Evolutionary conservation across 2,329 filamentous ascomycete genomes (phyloP).

Genomic region (Colletotrichum viniferum): DNA sequence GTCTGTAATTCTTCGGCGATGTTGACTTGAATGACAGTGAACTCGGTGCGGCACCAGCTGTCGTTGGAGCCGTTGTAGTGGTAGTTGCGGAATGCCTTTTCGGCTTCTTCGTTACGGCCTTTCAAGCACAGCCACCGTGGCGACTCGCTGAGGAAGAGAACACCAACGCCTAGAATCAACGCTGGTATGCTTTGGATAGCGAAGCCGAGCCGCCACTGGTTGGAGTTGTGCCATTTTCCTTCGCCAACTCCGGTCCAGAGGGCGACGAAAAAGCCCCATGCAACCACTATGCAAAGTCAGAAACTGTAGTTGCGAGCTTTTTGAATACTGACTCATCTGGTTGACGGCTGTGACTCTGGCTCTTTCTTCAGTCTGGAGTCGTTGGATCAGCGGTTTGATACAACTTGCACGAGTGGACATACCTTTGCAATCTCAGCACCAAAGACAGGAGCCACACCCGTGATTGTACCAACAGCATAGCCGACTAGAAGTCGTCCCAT

Average conservation of each 20-base stretch:
- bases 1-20: conserved; percentile 36
- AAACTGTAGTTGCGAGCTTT: no score
- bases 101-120: conserved; percentile 39
- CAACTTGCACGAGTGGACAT: background rate
- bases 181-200: conserved; percentile 40
- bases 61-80: conserved; percentile 39
- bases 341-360: conserved; percentile 44
- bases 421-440: conserved; percentile 46
- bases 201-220: conserved; percentile 44
- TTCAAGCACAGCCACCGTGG: conserved; percentile 41
- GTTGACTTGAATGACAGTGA: conserved; percentile 36
- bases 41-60: conserved; percentile 39
- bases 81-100: conserved; percentile 36
- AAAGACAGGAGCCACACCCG: conserved; percentile 43
- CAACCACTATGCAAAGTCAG: conserved; percentile 33
- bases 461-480: conserved; percentile 44
- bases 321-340: conserved; percentile 46
- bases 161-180: conserved; percentile 35
- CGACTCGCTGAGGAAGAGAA: conserved; percentile 39
- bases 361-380: conserved; percentile 35
- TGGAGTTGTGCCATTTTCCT: conserved; percentile 38
- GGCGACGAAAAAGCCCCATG: conserved; percentile 45
- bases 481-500: conserved; percentile 41
- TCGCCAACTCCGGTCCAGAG: conserved; percentile 44
- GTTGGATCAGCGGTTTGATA: background rate